A percentile compares a stretch with the other conserved stretches of the same genome.
Evolutionary conservation across 441 rosid genomes (phyloP).

Genomic region (Pelargonium citronellum): DNA sequence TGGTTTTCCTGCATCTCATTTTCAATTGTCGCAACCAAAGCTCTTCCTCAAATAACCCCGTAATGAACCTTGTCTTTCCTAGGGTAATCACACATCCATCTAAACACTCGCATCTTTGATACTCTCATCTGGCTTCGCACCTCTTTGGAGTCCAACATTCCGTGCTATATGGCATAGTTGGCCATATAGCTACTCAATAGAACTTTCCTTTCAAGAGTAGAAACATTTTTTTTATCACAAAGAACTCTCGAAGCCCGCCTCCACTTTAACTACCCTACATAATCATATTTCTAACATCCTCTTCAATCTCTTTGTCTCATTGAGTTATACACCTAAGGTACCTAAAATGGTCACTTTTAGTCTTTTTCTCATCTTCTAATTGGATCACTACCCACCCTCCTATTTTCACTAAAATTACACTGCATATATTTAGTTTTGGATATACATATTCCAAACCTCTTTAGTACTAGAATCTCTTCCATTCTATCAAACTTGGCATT

Average conservation of each 20-base stretch:
- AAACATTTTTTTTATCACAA: neutral
- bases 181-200: neutral
- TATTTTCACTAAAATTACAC: no score
- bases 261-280: neutral
- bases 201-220: conserved; percentile 2
- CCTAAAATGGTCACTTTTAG: neutral
- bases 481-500: neutral
- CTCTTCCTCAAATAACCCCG: neutral
- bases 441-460: no score
- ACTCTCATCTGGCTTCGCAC: neutral
- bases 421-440: no score
- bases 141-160: neutral
- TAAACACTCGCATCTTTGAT: neutral
- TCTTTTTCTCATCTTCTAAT: neutral
- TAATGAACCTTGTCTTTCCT: neutral
- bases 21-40: neutral
- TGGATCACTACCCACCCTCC: neutral
- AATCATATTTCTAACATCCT: neutral
- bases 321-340: neutral
- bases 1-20: neutral
- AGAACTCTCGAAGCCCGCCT: neutral
- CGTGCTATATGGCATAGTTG: neutral
- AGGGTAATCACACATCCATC: neutral
- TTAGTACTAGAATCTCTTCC: no score
- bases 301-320: neutral